Base-by-base conservation (phyloP, 495 filamentous ascomycete species). In the Pseudoneurospora amorphoporcata region DNA sequence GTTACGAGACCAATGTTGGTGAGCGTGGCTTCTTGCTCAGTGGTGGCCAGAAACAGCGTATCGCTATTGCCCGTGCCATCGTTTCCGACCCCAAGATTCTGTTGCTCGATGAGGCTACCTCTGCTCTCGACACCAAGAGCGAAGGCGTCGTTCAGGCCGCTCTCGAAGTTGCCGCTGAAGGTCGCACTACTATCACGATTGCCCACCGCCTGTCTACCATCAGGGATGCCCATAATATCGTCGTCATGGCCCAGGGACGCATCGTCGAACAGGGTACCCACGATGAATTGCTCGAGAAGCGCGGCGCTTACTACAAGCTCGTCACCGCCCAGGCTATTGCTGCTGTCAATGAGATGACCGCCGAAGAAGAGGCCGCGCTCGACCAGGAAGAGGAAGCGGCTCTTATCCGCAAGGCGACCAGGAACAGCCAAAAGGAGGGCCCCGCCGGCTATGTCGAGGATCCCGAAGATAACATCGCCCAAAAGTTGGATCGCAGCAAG, bases 41-140 rank as follows among this genome's bases (percentile, higher is more conserved):
- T 71, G 95, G 95, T 80, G 95, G 95, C 38, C 95, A 99, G 82
- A 98, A 97, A 80, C 95, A 99, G 79, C 92, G 95, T 73, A 95
- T 98, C 79, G 87, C 86, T 40, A 89, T 90, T 73, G 95, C 95
- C 8, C 89, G 95, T 76, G 95, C 94, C 39, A 89, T 99, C 71
- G 93, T 98, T 38, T 93, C 90, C 65, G 92, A 99, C 78, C 95
- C 95, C n/a, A 96, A 95, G 84, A 83, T 99, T 77, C 86, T 99
- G 1, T 84, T 99, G 3, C 89, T 99, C 17, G 95, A 99, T 77
- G 95, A 99, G 81, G 95, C 95, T 29, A 99, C 95, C 2, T 93
- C 91, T 39, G 94, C 94, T 2, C 86, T 99, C n/a, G 95, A 99
- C 80, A 97, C 95, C 68, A 95, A 94, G 78, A 94, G 92, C 16